phyloP scores from a whole-genome alignment of 345 rosid genomes.

The Corymbia maculata region DNA sequence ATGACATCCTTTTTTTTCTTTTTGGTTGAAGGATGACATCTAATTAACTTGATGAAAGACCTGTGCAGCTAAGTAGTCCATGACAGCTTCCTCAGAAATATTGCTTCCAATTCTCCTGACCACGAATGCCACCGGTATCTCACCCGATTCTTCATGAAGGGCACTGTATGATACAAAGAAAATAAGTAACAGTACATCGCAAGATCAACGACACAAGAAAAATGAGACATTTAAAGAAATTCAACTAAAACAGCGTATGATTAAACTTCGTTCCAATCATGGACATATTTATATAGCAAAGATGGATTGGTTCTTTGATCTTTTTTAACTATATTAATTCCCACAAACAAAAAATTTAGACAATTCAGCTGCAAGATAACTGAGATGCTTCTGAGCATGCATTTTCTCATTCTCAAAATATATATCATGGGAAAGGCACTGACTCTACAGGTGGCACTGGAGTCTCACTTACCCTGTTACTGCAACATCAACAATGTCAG shows the following conservation, averaged over 20 bases:
- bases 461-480: slow-evolving; percentile 46
- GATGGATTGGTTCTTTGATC: background rate
- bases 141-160: slow-evolving; percentile 43
- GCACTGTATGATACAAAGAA: slow-evolving; percentile 17
- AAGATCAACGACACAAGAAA: background rate
- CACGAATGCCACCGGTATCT: slow-evolving; percentile 82
- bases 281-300: background rate
- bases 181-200: background rate
- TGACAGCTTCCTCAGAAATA: slow-evolving; percentile 36
- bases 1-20: background rate
- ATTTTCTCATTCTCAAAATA: background rate
- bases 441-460: background rate
- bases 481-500: slow-evolving; percentile 65
- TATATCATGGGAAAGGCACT: background rate
- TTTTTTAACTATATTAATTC: background rate
- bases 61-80: slow-evolving; percentile 50
- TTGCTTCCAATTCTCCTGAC: slow-evolving; percentile 41
- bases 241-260: background rate
- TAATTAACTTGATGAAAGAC: slow-evolving; percentile 10
- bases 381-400: background rate
- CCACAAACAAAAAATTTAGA: background rate
- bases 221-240: background rate
- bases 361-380: background rate
- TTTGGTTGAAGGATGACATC: background rate
- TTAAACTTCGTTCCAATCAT: background rate